phyloP scores from a whole-genome alignment of 805 yeast genomes.

The Kodamaea hsintzibuensis region DNA sequence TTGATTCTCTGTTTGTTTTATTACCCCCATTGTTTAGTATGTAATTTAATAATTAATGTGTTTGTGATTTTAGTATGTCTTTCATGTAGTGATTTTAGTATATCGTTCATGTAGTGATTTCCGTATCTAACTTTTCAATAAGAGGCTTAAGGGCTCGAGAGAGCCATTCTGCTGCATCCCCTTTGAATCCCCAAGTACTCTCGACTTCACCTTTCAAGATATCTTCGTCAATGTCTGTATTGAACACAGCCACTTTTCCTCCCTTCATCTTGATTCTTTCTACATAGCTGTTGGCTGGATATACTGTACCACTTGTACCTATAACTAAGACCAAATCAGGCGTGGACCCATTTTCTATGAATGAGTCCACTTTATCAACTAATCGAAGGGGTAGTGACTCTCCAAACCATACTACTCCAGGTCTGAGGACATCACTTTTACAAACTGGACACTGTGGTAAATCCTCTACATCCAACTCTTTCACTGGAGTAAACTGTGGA shows the following conservation, averaged over 20 bases:
- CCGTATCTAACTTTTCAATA: conserved; percentile 12
- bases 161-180: conserved; percentile 74
- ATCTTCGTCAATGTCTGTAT: conserved; percentile 59
- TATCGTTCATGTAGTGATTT: not conserved
- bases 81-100: not conserved
- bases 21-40: not conserved
- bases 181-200: conserved; percentile 68
- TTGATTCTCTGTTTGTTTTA: not conserved
- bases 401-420: conserved; percentile 96
- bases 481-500: conserved; percentile 50
- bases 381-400: conserved; percentile 70
- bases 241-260: conserved; percentile 82
- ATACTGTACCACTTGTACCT: conserved; percentile 82
- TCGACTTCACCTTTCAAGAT: conserved; percentile 42
- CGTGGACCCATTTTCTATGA: conserved; percentile 48
- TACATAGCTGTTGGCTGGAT: conserved; percentile 93
- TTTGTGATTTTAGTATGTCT: not conserved
- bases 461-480: conserved; percentile 48
- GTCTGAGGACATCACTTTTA: conserved; percentile 64
- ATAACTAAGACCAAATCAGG: conserved; percentile 79
- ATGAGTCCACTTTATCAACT: conserved; percentile 70
- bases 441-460: conserved; percentile 82
- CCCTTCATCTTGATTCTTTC: conserved; percentile 72
- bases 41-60: not conserved
- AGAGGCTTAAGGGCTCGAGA: conserved; percentile 66